Conservation (phyloP, 1,284 basidiomycete genomes). For the Papiliotrema flavescens region DNA sequence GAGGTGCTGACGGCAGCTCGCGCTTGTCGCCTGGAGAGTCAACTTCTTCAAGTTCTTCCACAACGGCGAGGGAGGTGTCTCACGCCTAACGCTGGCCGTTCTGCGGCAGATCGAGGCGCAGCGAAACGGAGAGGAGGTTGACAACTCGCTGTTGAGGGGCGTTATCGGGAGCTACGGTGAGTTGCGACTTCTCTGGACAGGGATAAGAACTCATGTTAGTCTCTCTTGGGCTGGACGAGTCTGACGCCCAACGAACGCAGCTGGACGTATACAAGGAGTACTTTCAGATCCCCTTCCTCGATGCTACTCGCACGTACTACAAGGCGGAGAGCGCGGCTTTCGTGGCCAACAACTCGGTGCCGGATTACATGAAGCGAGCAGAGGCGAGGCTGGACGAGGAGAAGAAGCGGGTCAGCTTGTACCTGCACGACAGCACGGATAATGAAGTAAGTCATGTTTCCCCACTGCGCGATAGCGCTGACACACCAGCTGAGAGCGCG, state of each 20-base stretch:
- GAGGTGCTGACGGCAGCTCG: conserved; percentile 59
- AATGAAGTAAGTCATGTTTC: conserved; percentile 55
- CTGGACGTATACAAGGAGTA: conserved; percentile 92
- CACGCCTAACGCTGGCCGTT: conserved; percentile 81
- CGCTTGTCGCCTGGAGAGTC: conserved; percentile 91
- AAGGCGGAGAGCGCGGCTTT: conserved; percentile 85
- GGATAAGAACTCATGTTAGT: conserved; percentile 52
- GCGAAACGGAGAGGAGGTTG: conserved; percentile 90
- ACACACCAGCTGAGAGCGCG: conserved; percentile 65
- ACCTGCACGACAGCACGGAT: conserved; percentile 82
- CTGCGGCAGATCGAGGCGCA: conserved; percentile 87
- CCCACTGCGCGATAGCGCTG: not conserved
- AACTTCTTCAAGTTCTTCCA: conserved; percentile 89
- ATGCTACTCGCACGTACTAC: conserved; percentile 87
- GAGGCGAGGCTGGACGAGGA: conserved; percentile 91
- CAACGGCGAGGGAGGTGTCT: conserved; percentile 51
- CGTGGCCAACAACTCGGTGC: conserved; percentile 83
- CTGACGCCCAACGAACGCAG: conserved; percentile 55
- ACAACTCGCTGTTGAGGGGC: conserved; percentile 90
- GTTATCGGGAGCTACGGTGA: conserved; percentile 85
- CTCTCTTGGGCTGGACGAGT: conserved; percentile 88
- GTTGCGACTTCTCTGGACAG: conserved; percentile 12
- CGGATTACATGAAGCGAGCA: conserved; percentile 96
- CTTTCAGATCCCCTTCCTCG: conserved; percentile 86
- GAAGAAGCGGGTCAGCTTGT: conserved; percentile 91